phyloP scores from a whole-genome alignment of 2,329 filamentous ascomycete species.

The Ophiostoma triangulosporum region DNA sequence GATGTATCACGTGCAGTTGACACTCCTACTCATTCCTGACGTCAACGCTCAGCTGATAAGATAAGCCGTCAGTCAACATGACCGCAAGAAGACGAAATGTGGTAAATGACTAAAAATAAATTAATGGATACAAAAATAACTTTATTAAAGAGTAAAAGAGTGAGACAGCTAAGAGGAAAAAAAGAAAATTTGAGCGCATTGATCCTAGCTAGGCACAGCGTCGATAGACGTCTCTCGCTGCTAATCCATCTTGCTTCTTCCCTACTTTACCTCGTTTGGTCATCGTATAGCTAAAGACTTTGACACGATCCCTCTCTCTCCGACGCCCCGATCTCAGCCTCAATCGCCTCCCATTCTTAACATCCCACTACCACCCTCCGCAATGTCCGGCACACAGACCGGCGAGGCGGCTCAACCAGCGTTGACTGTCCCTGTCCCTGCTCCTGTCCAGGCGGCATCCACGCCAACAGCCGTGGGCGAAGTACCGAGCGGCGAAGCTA shows the following conservation, averaged over 20 bases:
- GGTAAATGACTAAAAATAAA: not conserved
- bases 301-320: not conserved
- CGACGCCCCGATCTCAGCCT: not conserved
- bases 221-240: not conserved
- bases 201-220: not conserved
- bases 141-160: not conserved
- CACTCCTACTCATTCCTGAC: not conserved
- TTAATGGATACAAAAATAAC: not conserved
- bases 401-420: not conserved
- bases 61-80: not conserved
- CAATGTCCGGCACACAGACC: constrained; percentile 6
- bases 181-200: not conserved
- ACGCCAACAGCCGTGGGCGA: not conserved
- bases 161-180: not conserved
- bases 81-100: not conserved
- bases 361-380: not conserved
- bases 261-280: not conserved
- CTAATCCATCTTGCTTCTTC: not conserved
- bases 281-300: too few relatives aligned
- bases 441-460: not conserved
- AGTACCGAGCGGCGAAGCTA: not conserved
- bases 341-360: not conserved
- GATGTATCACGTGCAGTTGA: not conserved
- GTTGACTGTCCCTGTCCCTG: not conserved
- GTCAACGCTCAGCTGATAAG: not conserved